Percentiles rank a stretch among this genome's conserved stretches.
These are phyloP conservation scores for Penicillium taxi DNA, from an alignment of 495 filamentous ascomycete genomes.

Conservation along the genomic window DNA sequence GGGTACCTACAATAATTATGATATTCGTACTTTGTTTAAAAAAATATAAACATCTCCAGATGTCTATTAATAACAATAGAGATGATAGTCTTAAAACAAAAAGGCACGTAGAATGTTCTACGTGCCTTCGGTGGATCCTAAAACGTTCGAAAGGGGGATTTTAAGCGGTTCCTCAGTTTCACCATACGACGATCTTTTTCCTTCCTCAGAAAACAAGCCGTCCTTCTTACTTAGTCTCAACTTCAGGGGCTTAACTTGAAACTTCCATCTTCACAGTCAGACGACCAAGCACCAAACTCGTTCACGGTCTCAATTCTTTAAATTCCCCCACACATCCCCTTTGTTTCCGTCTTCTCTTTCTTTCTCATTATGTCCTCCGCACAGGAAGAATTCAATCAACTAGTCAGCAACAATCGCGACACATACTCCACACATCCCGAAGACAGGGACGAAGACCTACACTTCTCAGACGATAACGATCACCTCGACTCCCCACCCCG, in stretches of 20 bases:
- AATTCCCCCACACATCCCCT: conserved; percentile 8
- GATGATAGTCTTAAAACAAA: too few relatives aligned
- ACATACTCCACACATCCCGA: conserved; percentile 48
- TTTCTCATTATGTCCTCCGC: conserved; percentile 56
- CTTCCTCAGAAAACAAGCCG: conserved; percentile 19
- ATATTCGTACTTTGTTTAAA: too few relatives aligned
- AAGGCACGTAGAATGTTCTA: conserved; percentile 17
- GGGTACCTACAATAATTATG: too few relatives aligned
- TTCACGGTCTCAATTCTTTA: conserved; percentile 4
- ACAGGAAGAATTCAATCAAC: conserved; percentile 76
- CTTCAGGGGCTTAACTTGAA: not conserved
- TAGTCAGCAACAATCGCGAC: conserved; percentile 52
- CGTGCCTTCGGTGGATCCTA: conserved; percentile 18
- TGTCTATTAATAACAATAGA: too few relatives aligned
- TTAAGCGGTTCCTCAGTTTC: conserved; percentile 11
- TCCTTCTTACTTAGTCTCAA: not conserved
- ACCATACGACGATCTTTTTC: conserved; percentile 25
- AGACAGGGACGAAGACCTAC: conserved; percentile 45
- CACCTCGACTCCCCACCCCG: conserved; percentile 40
- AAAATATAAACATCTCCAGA: too few relatives aligned
- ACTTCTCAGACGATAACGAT: conserved; percentile 35
- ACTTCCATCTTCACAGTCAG: not conserved
- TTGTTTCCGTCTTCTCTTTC: conserved; percentile 1
- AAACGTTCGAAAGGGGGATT: conserved; percentile 13
- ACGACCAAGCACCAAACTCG: not conserved